These are phyloP conservation scores for Solanum acaule DNA, from an alignment of 257 asterid genomes.

Conservation along the genomic window DNA sequence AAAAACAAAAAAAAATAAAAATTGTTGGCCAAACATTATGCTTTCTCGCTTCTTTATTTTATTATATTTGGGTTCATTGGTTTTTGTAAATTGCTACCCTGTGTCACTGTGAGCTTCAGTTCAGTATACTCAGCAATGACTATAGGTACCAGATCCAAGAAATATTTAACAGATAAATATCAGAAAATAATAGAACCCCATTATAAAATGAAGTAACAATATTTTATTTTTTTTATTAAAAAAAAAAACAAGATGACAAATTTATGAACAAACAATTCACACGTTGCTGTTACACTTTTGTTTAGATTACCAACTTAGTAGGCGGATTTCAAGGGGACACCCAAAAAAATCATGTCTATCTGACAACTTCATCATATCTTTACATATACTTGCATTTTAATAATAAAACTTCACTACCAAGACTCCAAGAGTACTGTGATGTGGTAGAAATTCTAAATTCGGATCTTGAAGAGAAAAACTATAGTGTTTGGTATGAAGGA, in stretches of 20 bases:
- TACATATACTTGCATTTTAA: background rate
- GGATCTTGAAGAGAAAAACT: no score
- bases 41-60: background rate
- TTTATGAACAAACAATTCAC: background rate
- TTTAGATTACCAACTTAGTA: background rate
- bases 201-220: background rate
- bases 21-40: background rate
- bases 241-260: background rate
- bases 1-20: background rate
- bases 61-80: background rate
- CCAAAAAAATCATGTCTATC: background rate
- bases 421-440: background rate
- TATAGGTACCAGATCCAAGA: background rate
- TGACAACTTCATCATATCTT: background rate
- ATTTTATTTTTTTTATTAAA: fast-evolving
- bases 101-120: background rate
- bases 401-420: background rate
- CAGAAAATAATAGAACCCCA: background rate
- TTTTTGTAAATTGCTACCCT: background rate
- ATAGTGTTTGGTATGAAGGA: background rate
- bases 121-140: background rate
- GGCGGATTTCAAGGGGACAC: background rate
- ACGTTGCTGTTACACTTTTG: background rate
- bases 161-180: background rate
- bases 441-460: background rate